Evolutionary conservation across 1,284 basidiomycete genomes (phyloP).

Genomic region (Leccinum angustisporum): DNA sequence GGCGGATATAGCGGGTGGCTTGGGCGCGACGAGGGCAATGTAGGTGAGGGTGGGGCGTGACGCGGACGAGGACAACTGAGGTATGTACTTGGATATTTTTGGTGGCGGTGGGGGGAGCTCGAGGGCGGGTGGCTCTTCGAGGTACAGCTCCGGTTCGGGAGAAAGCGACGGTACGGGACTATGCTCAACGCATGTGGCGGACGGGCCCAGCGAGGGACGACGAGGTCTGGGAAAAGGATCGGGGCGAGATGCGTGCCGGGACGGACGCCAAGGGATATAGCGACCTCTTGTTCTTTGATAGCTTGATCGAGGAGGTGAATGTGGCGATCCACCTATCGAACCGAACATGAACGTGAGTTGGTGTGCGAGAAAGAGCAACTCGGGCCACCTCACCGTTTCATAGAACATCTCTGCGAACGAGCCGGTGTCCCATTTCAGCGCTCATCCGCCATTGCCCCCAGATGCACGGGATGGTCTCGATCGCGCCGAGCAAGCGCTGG

Average conservation of each 20-base stretch:
- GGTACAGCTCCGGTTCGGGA: neutral
- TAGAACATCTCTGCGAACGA: conserved; percentile 14
- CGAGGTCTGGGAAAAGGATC: conserved; percentile 59
- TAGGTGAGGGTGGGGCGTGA: too few species aligned
- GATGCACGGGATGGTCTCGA: too few species aligned
- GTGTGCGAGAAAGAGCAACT: neutral
- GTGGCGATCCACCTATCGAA: conserved; percentile 62
- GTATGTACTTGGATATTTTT: conserved; percentile 17
- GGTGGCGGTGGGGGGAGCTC: conserved; percentile 13
- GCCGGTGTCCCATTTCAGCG: too few species aligned
- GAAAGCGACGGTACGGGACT: too few species aligned
- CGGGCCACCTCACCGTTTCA: conserved; percentile 52
- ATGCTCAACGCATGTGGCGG: conserved; percentile 9
- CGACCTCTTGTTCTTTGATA: conserved; percentile 69
- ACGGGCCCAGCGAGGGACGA: conserved; percentile 51
- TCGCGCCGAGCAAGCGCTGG: too few species aligned
- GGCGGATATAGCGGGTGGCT: conserved; percentile 44
- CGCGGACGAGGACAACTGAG: too few species aligned
- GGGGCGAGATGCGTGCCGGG: conserved; percentile 54
- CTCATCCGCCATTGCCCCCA: conserved; percentile 13
- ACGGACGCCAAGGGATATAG: conserved; percentile 54
- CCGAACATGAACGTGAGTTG: conserved; percentile 2
- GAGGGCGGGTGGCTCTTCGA: conserved; percentile 23
- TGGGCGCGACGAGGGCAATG: too few species aligned
- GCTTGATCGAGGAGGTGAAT: conserved; percentile 72